Conservation (phyloP, 2,329 filamentous ascomycete genomes). For the Fusarium goolgardi region DNA sequence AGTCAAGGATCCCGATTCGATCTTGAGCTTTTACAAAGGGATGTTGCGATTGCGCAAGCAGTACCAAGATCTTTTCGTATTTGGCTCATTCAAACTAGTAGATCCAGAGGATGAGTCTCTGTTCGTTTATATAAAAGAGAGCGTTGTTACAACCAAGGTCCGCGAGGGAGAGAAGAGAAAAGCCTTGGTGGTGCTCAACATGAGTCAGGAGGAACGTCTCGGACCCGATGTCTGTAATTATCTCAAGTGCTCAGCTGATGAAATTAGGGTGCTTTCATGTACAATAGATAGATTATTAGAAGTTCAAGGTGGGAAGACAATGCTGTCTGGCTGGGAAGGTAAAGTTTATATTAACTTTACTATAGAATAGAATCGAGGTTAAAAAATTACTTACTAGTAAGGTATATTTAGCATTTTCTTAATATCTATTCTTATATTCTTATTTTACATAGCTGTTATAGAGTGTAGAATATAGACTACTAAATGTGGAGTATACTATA, state of each 20-base stretch:
- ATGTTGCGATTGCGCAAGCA: constrained; percentile 64
- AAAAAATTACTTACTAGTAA: no score
- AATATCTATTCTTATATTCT: no score
- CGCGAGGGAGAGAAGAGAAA: constrained; percentile 42
- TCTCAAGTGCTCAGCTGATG: constrained; percentile 34
- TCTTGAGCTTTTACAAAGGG: constrained; percentile 70
- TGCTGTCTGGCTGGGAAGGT: constrained; percentile 36
- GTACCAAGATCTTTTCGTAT: constrained; percentile 69
- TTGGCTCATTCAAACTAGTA: constrained; percentile 68
- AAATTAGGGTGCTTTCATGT: constrained; percentile 44
- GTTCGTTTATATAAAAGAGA: constrained; percentile 66
- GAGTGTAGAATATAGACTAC: no score
- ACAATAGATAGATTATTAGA: constrained; percentile 25
- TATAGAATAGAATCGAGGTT: background rate
- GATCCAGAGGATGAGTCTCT: constrained; percentile 63
- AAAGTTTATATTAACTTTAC: constrained; percentile 38
- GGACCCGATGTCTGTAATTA: constrained; percentile 42
- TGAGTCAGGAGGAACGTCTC: constrained; percentile 53
- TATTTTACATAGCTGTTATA: no score
- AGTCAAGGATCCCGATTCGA: constrained; percentile 57
- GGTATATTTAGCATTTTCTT: no score
- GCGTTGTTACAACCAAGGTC: constrained; percentile 29
- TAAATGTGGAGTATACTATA: no score
- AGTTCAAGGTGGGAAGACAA: constrained; percentile 5
- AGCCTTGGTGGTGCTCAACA: constrained; percentile 60